Evolutionary conservation across 106 monocot species (phyloP).

Genomic region (Alisma plantagoaquatica): DNA sequence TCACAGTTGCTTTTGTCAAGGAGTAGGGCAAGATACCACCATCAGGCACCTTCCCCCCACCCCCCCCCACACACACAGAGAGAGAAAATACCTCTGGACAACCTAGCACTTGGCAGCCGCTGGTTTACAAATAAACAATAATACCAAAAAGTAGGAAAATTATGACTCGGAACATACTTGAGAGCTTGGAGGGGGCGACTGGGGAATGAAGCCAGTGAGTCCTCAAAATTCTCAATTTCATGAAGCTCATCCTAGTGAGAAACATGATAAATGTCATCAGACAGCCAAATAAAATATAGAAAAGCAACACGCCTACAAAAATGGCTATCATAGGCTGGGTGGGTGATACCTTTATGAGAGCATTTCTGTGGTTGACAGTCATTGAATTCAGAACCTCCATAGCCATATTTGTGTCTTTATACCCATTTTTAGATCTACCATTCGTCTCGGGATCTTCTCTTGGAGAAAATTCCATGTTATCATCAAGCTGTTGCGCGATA

Average conservation of each 20-base stretch:
- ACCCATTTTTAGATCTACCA: conserved; percentile 18
- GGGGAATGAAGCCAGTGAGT: conserved; percentile 63
- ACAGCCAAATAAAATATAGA: conserved; percentile 3
- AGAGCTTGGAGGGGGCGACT: conserved; percentile 72
- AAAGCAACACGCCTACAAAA: neutral
- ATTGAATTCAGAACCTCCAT: conserved; percentile 18
- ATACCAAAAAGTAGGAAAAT: neutral
- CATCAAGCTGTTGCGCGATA: conserved; percentile 39
- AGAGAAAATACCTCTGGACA: no score
- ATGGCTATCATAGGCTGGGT: neutral
- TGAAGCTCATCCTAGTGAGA: conserved; percentile 41
- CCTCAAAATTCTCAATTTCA: conserved; percentile 60
- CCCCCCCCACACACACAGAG: no score
- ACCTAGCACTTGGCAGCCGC: no score
- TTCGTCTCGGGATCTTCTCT: conserved; percentile 31
- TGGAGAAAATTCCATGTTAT: conserved; percentile 20
- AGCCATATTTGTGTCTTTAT: conserved; percentile 12
- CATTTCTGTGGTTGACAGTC: conserved; percentile 12
- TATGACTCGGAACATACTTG: conserved; percentile 31
- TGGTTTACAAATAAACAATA: neutral
- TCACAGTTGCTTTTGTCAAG: no score
- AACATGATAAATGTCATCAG: conserved; percentile 9
- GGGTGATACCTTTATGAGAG: neutral
- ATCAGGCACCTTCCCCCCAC: no score
- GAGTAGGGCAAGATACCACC: no score